A percentile compares a stretch with the other conserved stretches of the same genome.
Evolutionary conservation across 352 stramenopile genomes (phyloP).

Genomic region (Pythium rishiriense): DNA sequence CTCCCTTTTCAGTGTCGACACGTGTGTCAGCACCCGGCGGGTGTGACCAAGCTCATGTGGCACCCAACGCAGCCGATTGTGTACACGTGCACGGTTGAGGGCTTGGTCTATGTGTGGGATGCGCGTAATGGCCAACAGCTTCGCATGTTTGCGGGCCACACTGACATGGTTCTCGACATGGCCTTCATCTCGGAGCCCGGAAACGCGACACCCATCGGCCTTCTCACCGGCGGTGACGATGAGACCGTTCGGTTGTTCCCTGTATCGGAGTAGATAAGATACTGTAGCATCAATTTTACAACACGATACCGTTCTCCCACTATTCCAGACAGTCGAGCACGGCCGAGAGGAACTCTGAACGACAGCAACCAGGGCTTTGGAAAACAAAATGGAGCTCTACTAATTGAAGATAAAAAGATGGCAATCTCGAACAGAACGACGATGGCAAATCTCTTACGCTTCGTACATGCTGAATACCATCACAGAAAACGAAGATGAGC

Average conservation of each 20-base stretch:
- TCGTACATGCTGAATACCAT: slow-evolving; percentile 74
- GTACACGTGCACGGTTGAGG: slow-evolving; percentile 88
- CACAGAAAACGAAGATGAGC: background rate
- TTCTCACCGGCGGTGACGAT: slow-evolving; percentile 85
- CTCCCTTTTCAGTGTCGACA: slow-evolving; percentile 67
- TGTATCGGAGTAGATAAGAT: slow-evolving; percentile 42
- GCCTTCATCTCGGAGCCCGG: slow-evolving; percentile 59
- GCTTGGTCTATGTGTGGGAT: slow-evolving; percentile 91
- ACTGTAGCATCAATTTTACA: slow-evolving; percentile 11
- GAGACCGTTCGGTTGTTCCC: slow-evolving; percentile 79
- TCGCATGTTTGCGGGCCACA: slow-evolving; percentile 81
- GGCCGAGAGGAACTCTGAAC: background rate
- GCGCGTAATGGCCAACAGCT: slow-evolving; percentile 82
- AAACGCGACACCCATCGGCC: slow-evolving; percentile 38
- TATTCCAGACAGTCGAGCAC: background rate
- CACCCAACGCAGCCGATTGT: slow-evolving; percentile 85
- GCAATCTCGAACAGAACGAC: slow-evolving; percentile 25
- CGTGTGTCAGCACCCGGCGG: slow-evolving; percentile 82
- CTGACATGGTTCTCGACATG: slow-evolving; percentile 93
- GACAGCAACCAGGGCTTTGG: background rate
- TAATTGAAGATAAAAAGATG: slow-evolving; percentile 33
- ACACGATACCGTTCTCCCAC: slow-evolving; percentile 13
- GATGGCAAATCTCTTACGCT: slow-evolving; percentile 43
- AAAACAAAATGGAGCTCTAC: slow-evolving; percentile 32
- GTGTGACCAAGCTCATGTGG: slow-evolving; percentile 92